Evolutionary conservation across 2,329 filamentous ascomycete genomes (phyloP).

Genomic region (Colletotrichum liriopes): DNA sequence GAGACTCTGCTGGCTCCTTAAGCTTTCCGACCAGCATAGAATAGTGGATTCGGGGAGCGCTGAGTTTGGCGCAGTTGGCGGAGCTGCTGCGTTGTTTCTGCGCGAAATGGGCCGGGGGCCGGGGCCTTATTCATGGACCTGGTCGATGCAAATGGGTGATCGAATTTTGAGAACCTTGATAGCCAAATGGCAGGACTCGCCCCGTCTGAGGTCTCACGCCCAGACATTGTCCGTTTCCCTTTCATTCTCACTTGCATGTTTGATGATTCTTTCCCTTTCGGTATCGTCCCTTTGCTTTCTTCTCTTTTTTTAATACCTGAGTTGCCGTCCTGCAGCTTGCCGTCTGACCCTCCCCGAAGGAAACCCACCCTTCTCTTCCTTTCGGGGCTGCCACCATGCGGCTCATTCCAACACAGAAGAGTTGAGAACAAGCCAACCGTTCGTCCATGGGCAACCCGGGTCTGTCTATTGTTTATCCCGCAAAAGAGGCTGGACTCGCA

Average conservation of each 20-base stretch:
- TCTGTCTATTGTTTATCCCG: slow-evolving; percentile 1
- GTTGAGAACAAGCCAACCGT: slow-evolving; percentile 3
- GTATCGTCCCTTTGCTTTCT: not conserved
- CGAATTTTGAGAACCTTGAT: slow-evolving; percentile 18
- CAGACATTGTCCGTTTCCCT: slow-evolving; percentile 37
- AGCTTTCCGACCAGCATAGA: slow-evolving; percentile 32
- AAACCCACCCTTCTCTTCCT: slow-evolving; percentile 18
- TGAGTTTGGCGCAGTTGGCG: slow-evolving; percentile 26
- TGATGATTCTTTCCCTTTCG: not conserved
- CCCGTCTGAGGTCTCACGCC: slow-evolving; percentile 27
- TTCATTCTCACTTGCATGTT: slow-evolving; percentile 26
- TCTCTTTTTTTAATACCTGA: not conserved
- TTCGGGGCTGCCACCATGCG: not conserved
- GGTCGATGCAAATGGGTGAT: slow-evolving; percentile 12
- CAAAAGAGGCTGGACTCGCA: not conserved
- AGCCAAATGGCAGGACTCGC: slow-evolving; percentile 12
- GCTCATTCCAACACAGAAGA: slow-evolving; percentile 15
- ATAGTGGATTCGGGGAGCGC: slow-evolving; percentile 28
- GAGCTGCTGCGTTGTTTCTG: slow-evolving; percentile 38
- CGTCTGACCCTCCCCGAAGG: slow-evolving; percentile 29
- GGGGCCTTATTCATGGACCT: slow-evolving; percentile 24
- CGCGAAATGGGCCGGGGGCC: slow-evolving; percentile 17
- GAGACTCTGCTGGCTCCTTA: slow-evolving; percentile 27
- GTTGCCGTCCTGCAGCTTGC: slow-evolving; percentile 27
- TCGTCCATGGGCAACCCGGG: not conserved